Conservation (phyloP, 2,329 filamentous ascomycete species). For the Penicillium occitanis region DNA sequence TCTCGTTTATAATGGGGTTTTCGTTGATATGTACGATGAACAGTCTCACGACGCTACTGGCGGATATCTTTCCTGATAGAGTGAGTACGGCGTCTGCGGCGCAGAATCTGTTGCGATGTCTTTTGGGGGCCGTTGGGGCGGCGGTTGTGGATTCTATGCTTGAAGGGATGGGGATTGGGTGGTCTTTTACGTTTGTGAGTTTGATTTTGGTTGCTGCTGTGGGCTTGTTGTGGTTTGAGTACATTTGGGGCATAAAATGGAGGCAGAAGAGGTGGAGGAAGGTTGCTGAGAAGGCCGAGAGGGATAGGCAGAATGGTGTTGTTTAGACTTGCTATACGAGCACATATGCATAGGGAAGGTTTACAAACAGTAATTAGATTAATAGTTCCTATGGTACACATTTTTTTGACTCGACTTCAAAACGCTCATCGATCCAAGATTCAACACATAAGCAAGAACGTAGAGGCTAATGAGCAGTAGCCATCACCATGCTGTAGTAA, state of each 20-base stretch:
- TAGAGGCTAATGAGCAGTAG: constrained; percentile 38
- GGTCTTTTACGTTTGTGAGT: constrained; percentile 40
- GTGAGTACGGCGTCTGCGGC: constrained; percentile 39
- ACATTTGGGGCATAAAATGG: constrained; percentile 31
- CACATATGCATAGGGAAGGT: not conserved
- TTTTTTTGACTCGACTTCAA: not conserved
- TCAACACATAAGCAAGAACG: not conserved
- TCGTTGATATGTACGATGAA: constrained; percentile 39
- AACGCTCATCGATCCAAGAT: not conserved
- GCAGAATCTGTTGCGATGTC: constrained; percentile 38
- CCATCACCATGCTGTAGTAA: constrained; percentile 67
- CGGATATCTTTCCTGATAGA: constrained; percentile 40
- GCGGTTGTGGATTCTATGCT: constrained; percentile 39
- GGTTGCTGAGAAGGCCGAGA: constrained; percentile 9
- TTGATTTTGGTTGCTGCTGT: constrained; percentile 36
- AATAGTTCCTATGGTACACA: constrained; percentile 1
- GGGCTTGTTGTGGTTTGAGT: constrained; percentile 32
- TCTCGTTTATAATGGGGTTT: constrained; percentile 37
- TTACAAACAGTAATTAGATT: constrained; percentile 5
- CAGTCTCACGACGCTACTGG: constrained; percentile 45
- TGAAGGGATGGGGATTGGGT: constrained; percentile 37
- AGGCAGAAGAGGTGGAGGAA: constrained; percentile 26
- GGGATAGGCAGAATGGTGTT: not conserved
- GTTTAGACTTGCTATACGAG: not conserved
- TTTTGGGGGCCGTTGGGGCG: constrained; percentile 36